Evolutionary conservation across 495 filamentous ascomycete genomes (phyloP), one percentile per base, ranked within the genome.

Genomic region (Penicillium longicatenatum): DNA sequence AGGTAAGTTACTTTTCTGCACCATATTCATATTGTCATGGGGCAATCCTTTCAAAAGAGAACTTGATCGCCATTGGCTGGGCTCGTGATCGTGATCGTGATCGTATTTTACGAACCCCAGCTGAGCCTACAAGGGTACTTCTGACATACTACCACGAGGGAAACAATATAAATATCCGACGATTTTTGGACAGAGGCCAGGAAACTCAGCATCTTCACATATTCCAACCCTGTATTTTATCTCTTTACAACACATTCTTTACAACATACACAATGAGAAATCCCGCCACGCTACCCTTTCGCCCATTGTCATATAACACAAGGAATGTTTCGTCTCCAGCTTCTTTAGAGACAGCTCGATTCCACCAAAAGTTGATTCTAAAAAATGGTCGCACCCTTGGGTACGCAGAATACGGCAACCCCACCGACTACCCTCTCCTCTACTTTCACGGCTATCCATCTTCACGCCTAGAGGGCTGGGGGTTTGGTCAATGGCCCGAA

Each of bases 401-500:
- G 10, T 82, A 70, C 59, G 73, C 72, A 14, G 66, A 71, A 49
- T 77, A 75, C 60, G 78, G 78, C n/a, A 22, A 52, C n/a, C 58
- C 69, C 4, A 61, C 48, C 8, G 68, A 61, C n/a, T 53, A 57
- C 12, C 69, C 68, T 4, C 50, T 72, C 1, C 50, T 82, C 47
- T 81, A 66, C 63, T 71, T 80, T 52, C 79, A 82, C 60, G 75
- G 79, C 21, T 72, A 64, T 41, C 77, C 78, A 1, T 63, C 63
- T 7, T 79, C 72, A 1, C 78, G 75, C 29, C 65, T 75, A 11
- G 77, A 81, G 62, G 75, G 59, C n/a, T 52, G 54, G 8, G 60
- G 26, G 14, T 48, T 69, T 12, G 61, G 74, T 54, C 48, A 64
- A 14, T 41, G 55, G 9, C 70, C 71, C 7, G 53, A 53, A 11